Conservation (phyloP, 1,139 yeast genomes). For the Candida pseudocylindracea region DNA sequence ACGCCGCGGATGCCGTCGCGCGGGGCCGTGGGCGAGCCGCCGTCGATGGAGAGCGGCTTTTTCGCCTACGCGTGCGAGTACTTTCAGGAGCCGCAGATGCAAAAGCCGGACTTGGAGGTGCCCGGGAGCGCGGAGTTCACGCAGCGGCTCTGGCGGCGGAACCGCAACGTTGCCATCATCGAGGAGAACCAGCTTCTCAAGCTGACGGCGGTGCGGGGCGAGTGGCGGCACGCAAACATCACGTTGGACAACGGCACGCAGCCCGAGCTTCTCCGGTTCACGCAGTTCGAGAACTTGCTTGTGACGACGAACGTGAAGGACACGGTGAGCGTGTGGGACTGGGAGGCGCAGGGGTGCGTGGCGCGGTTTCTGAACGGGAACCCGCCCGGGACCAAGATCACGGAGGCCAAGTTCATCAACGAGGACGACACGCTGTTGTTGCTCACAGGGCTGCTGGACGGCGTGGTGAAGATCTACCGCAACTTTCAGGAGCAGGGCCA, state of each 20-base stretch:
- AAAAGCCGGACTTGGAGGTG: conserved; percentile 68
- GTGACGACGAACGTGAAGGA: conserved; percentile 75
- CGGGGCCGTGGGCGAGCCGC: too few relatives aligned
- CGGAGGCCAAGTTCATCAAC: conserved; percentile 69
- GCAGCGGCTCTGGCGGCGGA: conserved; percentile 71
- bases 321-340: conserved; percentile 72
- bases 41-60: conserved; percentile 31
- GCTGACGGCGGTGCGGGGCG: conserved; percentile 60
- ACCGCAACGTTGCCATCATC: conserved; percentile 70
- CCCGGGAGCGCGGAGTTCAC: conserved; percentile 83
- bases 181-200: conserved; percentile 83
- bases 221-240: conserved; percentile 54
- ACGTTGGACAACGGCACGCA: conserved; percentile 55
- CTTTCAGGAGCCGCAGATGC: conserved; percentile 93
- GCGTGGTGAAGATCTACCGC: conserved; percentile 69
- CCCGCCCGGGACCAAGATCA: conserved; percentile 71
- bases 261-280: conserved; percentile 57
- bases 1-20: conserved; percentile 36
- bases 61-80: conserved; percentile 81
- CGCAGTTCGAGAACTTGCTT: conserved; percentile 77
- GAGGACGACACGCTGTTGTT: conserved; percentile 82
- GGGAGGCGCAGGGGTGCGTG: conserved; percentile 37
- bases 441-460: conserved; percentile 83
- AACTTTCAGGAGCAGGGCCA: conserved; percentile 35
- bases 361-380: conserved; percentile 65